Evolutionary conservation across 139 green algal genomes (phyloP).

Genomic region (Trebouxia sp.): DNA sequence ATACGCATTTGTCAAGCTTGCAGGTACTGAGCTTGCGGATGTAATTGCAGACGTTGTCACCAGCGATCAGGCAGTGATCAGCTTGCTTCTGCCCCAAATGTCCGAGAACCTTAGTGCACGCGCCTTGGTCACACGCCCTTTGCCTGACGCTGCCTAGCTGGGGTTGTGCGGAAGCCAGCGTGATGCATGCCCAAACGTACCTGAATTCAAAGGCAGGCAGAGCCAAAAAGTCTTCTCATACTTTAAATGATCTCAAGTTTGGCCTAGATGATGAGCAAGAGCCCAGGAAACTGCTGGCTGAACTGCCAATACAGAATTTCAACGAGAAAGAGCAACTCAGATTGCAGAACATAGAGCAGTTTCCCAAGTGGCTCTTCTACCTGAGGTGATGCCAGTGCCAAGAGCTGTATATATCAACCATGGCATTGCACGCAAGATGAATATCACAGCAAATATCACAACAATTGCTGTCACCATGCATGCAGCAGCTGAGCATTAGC

Average conservation of each 20-base stretch:
- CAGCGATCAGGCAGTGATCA: background rate
- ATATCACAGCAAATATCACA: background rate
- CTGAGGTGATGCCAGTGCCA: background rate
- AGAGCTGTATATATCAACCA: too few species aligned
- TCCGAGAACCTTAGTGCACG: too few species aligned
- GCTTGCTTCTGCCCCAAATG: too few species aligned
- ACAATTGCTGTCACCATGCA: background rate
- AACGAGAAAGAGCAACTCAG: conserved; percentile 17
- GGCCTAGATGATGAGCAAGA: background rate
- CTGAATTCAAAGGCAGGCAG: background rate
- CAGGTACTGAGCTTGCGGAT: too few species aligned
- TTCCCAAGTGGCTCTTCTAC: conserved; percentile 14
- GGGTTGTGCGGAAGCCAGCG: background rate
- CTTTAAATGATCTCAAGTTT: conserved; percentile 14
- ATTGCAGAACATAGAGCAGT: background rate
- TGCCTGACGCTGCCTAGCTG: background rate
- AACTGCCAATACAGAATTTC: conserved; percentile 12
- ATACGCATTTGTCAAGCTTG: too few species aligned
- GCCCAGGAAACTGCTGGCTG: conserved; percentile 4
- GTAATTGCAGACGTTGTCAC: too few species aligned
- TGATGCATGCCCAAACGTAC: background rate
- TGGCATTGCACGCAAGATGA: too few species aligned
- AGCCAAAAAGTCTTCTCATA: background rate
- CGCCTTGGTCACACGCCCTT: background rate
- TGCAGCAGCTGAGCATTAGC: background rate